Evolutionary conservation across 164 flowering plant genomes (phyloP).

Genomic region (Magnolia officinalis): DNA sequence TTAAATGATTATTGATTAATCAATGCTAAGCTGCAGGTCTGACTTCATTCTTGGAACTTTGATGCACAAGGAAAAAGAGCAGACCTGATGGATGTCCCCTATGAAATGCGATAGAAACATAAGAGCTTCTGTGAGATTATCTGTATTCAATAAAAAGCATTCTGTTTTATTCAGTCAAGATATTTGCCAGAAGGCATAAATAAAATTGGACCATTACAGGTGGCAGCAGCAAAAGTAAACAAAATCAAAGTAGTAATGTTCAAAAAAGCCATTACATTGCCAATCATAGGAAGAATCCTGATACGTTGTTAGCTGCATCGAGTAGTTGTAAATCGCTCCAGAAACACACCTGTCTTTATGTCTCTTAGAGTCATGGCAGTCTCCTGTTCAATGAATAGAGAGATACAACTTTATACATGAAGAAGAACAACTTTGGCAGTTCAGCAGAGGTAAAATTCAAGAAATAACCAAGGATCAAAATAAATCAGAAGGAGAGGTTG

Average conservation of each 20-base stretch:
- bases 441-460: background rate
- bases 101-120: constrained; percentile 87
- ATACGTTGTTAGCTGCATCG: constrained; percentile 59
- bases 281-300: constrained; percentile 25
- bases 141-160: constrained; percentile 37
- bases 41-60: background rate
- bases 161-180: constrained; percentile 2
- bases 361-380: constrained; percentile 75
- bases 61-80: constrained; percentile 6
- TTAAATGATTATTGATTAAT: background rate
- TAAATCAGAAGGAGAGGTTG: background rate
- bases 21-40: background rate
- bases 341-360: constrained; percentile 68
- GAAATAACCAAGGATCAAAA: background rate
- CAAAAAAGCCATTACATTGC: constrained; percentile 38
- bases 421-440: background rate
- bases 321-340: constrained; percentile 92
- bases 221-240: background rate
- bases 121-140: constrained; percentile 95
- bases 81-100: constrained; percentile 96
- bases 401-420: background rate
- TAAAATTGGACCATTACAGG: background rate
- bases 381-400: constrained; percentile 49
- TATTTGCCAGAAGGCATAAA: constrained; percentile 6
- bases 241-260: background rate